Evolutionary conservation across 2,329 filamentous ascomycete genomes (phyloP).

Genomic region (Zymoseptoria passerinii): DNA sequence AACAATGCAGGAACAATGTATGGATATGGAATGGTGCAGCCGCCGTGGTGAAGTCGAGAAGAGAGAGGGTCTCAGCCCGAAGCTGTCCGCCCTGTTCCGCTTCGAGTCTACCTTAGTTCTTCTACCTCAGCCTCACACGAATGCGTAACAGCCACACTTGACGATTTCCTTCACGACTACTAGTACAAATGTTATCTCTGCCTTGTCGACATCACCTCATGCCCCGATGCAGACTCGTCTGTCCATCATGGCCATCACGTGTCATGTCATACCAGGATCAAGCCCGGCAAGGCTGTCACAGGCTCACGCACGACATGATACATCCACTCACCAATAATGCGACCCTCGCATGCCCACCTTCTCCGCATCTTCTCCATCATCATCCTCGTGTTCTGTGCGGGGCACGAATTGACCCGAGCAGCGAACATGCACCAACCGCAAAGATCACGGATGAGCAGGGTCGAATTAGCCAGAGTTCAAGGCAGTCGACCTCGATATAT

Average conservation of each 20-base stretch:
- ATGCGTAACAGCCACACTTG: neutral
- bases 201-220: neutral
- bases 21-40: neutral
- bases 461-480: constrained; percentile 6
- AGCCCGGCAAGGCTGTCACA: too few relatives aligned
- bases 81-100: neutral
- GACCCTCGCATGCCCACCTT: neutral
- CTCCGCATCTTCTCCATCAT: neutral
- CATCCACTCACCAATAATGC: neutral
- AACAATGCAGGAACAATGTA: neutral
- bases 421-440: neutral
- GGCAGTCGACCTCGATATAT: neutral
- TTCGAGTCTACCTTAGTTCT: neutral
- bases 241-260: too few relatives aligned
- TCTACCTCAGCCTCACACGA: neutral
- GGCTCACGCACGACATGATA: too few relatives aligned
- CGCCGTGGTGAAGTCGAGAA: neutral
- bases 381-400: constrained; percentile 3
- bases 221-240: too few relatives aligned
- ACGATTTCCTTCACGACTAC: neutral
- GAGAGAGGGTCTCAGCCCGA: neutral
- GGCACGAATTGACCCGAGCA: constrained; percentile 1
- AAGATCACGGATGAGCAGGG: neutral
- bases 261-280: too few relatives aligned
- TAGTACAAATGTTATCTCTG: too few relatives aligned